Percentiles rank a stretch among this genome's conserved stretches.
These are phyloP conservation scores for Chloranthus sessilifolius DNA, from an alignment of 164 flowering plant genomes.

Conservation along the genomic window DNA sequence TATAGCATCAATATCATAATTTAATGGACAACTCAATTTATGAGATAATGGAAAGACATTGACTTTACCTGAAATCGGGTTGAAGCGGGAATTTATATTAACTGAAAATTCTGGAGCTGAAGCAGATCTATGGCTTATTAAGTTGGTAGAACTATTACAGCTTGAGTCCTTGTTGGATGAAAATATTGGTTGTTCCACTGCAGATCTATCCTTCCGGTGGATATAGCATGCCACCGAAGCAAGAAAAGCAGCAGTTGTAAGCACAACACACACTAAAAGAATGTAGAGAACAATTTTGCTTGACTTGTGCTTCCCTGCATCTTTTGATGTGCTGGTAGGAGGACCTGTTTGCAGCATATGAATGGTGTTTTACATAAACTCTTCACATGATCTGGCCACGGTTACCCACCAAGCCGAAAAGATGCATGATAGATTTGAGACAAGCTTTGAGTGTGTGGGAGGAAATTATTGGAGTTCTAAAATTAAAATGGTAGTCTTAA, in stretches of 20 bases:
- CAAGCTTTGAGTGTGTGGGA: too few species aligned
- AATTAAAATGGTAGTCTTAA: too few species aligned
- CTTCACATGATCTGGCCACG: not conserved
- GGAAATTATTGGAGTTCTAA: too few species aligned
- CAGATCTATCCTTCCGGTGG: conserved; percentile 41
- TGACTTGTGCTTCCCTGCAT: conserved; percentile 37
- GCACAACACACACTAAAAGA: conserved; percentile 51
- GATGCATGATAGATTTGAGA: not conserved
- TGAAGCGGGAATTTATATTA: conserved; percentile 23
- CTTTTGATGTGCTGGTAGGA: conserved; percentile 19
- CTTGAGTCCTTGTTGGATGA: conserved; percentile 65
- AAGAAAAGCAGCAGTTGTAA: conserved; percentile 59
- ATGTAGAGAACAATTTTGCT: conserved; percentile 50
- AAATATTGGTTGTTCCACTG: conserved; percentile 36
- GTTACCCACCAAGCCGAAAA: not conserved
- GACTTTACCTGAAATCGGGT: conserved; percentile 44
- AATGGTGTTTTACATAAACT: not conserved
- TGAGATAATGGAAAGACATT: not conserved
- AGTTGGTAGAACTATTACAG: conserved; percentile 63
- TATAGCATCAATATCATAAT: not conserved
- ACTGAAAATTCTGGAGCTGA: conserved; percentile 36
- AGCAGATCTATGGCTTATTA: conserved; percentile 43
- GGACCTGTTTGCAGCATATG: conserved; percentile 37
- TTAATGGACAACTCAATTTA: not conserved
- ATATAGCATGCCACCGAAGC: conserved; percentile 51